Conservation (phyloP, 768 basidiomycete species). For the Cytidiella melzeri region DNA sequence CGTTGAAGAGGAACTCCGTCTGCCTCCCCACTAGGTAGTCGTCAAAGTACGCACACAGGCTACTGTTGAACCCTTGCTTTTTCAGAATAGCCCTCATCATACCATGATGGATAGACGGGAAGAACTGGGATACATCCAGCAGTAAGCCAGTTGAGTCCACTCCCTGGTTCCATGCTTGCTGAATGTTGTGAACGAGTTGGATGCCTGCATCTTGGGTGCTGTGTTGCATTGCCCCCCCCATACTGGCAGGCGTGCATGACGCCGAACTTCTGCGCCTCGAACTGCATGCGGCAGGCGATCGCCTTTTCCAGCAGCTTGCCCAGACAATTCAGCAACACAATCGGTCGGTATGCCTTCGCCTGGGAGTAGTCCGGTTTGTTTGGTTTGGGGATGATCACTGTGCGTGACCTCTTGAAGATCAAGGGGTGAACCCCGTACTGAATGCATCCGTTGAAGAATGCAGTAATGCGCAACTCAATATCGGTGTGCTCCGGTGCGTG, state of each 20-base stretch:
- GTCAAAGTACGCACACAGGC: constrained; percentile 9
- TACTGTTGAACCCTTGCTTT: no score
- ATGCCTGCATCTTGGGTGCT: no score
- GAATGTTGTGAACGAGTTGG: no score
- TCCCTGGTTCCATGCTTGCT: no score
- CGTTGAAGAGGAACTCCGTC: constrained; percentile 10
- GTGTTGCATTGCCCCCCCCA: constrained; percentile 15
- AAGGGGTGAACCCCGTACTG: constrained; percentile 7
- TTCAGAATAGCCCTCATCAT: constrained; percentile 7
- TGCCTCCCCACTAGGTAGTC: constrained; percentile 8
- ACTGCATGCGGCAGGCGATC: no score
- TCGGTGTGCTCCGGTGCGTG: neutral
- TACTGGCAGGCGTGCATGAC: constrained; percentile 18
- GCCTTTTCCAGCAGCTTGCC: no score
- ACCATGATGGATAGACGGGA: constrained; percentile 12
- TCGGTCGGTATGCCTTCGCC: constrained; percentile 22
- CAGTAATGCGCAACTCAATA: neutral
- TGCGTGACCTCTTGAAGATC: constrained; percentile 11
- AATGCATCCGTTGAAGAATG: constrained; percentile 13
- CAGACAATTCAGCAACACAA: no score
- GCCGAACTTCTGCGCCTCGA: no score
- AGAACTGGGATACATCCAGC: constrained; percentile 15
- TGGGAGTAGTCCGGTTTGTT: constrained; percentile 17
- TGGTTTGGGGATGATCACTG: no score
- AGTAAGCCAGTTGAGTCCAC: constrained; percentile 11